Evolutionary conservation across 2,329 filamentous ascomycete genomes (phyloP).

Genomic region (Gaeumannomyces tritici): DNA sequence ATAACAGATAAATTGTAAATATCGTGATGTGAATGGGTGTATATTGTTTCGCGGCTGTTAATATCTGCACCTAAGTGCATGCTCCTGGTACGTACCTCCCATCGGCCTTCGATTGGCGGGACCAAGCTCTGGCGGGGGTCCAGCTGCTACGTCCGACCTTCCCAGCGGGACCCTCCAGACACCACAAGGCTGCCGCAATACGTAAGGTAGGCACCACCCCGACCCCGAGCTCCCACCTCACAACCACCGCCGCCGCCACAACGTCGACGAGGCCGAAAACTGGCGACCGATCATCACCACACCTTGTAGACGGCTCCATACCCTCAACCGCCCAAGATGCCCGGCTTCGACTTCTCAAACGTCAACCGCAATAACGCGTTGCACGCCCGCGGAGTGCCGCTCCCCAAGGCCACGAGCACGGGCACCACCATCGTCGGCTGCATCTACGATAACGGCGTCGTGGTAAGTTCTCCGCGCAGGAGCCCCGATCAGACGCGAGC

Average conservation of each 20-base stretch:
- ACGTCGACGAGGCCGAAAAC: neutral
- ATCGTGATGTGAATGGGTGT: too few species aligned
- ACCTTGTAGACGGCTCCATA: neutral
- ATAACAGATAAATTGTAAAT: too few species aligned
- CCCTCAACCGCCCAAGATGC: conserved; percentile 52
- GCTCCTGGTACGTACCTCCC: too few species aligned
- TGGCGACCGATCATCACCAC: neutral
- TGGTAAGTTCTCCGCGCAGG: conserved; percentile 48
- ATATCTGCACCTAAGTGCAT: too few species aligned
- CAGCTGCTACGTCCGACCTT: neutral
- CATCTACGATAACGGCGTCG: conserved; percentile 91
- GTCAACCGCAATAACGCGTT: conserved; percentile 98
- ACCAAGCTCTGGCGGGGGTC: neutral
- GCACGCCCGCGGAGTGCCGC: conserved; percentile 84
- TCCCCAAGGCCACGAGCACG: conserved; percentile 96
- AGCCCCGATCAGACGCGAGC: neutral
- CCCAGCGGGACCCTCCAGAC: neutral
- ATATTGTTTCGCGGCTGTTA: too few species aligned
- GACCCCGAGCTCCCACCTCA: neutral
- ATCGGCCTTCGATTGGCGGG: too few species aligned
- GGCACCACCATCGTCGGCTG: conserved; percentile 98
- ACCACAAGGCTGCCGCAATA: neutral
- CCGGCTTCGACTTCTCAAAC: conserved; percentile 98
- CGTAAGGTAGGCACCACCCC: neutral
- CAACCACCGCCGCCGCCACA: neutral